Evolutionary conservation across 2,329 filamentous ascomycete genomes (phyloP).

Genomic region (Fusarium duplospermum): DNA sequence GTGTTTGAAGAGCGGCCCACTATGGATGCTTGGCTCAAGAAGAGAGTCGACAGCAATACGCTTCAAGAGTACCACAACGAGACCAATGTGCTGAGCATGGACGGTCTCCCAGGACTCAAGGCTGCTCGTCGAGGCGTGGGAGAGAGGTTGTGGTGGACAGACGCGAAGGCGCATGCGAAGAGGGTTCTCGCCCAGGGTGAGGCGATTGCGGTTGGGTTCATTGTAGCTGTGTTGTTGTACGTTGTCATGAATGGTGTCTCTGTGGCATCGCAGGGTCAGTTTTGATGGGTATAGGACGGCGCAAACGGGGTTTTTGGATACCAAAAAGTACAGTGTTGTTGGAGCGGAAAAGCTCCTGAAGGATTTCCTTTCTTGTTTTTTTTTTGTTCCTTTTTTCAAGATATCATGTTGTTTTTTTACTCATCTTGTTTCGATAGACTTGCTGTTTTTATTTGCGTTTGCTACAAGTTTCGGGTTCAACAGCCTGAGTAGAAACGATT

Average conservation of each 20-base stretch:
- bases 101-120: constrained; percentile 68
- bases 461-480: constrained; percentile 38
- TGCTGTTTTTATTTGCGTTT: constrained; percentile 35
- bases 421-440: constrained; percentile 39
- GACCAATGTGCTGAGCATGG: constrained; percentile 67
- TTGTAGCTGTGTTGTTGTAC: constrained; percentile 47
- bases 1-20: constrained; percentile 67
- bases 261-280: constrained; percentile 24
- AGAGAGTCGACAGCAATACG: constrained; percentile 60
- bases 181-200: constrained; percentile 47
- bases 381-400: constrained; percentile 1
- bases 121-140: constrained; percentile 63
- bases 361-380: constrained; percentile 7
- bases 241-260: constrained; percentile 41
- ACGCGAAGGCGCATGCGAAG: constrained; percentile 46
- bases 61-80: constrained; percentile 66
- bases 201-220: constrained; percentile 49
- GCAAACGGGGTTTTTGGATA: constrained; percentile 37
- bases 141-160: constrained; percentile 59
- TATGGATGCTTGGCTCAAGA: constrained; percentile 62
- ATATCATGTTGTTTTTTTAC: constrained; percentile 21
- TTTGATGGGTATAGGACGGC: constrained; percentile 38
- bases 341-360: constrained; percentile 15
- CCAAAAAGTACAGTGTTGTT: constrained; percentile 40
- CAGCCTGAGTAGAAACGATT: constrained; percentile 40